Base-by-base conservation (phyloP, 2,329 filamentous ascomycete genomes). In the Blastomyces emzantsi region DNA sequence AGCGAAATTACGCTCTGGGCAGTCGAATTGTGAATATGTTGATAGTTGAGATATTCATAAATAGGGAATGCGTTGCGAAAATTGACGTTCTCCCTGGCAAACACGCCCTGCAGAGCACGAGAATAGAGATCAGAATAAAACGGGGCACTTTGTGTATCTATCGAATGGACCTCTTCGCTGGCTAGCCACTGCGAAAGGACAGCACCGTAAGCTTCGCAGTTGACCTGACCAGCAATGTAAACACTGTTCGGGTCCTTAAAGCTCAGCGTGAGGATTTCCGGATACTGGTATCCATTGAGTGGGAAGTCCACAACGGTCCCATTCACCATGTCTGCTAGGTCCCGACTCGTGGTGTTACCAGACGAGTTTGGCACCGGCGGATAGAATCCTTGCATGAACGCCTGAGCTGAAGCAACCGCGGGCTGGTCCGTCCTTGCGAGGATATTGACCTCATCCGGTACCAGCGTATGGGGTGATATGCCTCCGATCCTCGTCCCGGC, bases 351-450 rank as follows among this genome's bases (percentile, higher is more conserved):
- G 25, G 71, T 70, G 57, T 71, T 67, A 57, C 70, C 67, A 3
- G 75, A 72, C 3, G 72, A 70, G 58, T 73, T 71, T 1, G 69
- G 69, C 3, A 76, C 66, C 15, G 83, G 83, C 43, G 84, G 84
- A 70, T 86, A 87, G 11, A 87, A 73, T 8, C 83, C 84, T 70
- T 86, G 83, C 77, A 87, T 79, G 68, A 86, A 86, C 2, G 85
- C 83, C 67, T 84, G 81, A 15, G 83, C 83, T 2, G 83, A 84
- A 1, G 80, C 80, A 43, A 79, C 70, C 2, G 79, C 76, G 62
- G 78, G 79, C 64, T 81, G 78, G 41, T 78, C 74, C 33, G 82
- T 76, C 33, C 78, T 71, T 0, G 83, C 76, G 57, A 80, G 71
- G 13, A 83, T 73, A 61, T 74, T 75, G 9, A 85, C 67, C 65